phyloP scores from a whole-genome alignment of 805 yeast species.

The Sporopachydermia lactativora region DNA sequence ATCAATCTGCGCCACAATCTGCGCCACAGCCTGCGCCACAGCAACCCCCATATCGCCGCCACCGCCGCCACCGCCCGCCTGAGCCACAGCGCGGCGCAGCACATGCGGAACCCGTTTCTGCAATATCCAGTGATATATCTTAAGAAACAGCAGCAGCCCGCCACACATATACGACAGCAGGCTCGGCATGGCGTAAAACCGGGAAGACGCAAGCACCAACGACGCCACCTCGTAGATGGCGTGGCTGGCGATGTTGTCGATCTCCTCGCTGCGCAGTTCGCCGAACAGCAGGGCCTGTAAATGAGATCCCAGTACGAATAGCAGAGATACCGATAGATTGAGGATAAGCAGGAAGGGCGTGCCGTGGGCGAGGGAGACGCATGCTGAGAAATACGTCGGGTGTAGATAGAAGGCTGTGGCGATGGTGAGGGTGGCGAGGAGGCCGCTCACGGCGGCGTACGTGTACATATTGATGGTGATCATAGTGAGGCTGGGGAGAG shows the following conservation, averaged over 20 bases:
- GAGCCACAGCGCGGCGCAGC: not conserved
- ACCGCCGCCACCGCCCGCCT: too few species aligned
- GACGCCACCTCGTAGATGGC: conserved; percentile 43
- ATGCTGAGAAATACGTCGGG: not conserved
- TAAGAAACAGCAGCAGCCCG: conserved; percentile 32
- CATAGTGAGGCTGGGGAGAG: too few species aligned
- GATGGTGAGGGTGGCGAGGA: not conserved
- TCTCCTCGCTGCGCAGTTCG: conserved; percentile 55
- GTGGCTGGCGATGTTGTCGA: conserved; percentile 56
- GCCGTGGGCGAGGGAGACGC: not conserved
- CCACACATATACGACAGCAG: conserved; percentile 25
- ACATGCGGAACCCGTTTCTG: conserved; percentile 34
- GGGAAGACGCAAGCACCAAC: conserved; percentile 39
- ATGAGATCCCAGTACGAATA: conserved; percentile 27
- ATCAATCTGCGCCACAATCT: too few species aligned
- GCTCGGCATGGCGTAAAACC: conserved; percentile 30
- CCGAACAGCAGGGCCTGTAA: conserved; percentile 54
- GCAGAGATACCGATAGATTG: not conserved
- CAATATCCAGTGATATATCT: conserved; percentile 67
- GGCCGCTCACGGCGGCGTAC: not conserved
- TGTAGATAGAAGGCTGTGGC: not conserved
- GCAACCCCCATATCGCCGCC: too few species aligned
- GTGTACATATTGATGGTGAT: not conserved
- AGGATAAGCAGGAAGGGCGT: not conserved
- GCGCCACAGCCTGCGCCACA: too few species aligned